Percentiles rank a stretch among this genome's conserved stretches.
These are phyloP conservation scores for Biancaea sappan DNA, from an alignment of 306 rosid species.

Conservation along the genomic window DNA sequence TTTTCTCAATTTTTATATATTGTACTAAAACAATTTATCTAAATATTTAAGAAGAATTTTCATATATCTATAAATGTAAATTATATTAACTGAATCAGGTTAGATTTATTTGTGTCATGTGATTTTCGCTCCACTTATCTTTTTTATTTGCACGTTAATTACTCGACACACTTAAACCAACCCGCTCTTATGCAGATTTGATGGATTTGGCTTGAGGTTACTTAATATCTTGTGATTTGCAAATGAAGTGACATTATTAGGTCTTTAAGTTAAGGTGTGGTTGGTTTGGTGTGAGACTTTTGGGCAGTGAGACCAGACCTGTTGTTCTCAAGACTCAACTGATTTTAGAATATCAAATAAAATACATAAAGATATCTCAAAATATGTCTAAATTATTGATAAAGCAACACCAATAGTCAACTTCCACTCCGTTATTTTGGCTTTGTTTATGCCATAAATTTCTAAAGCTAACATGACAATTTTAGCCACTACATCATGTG, in stretches of 20 bases:
- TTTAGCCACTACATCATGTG: slow-evolving; percentile 8
- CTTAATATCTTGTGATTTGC: too few species aligned
- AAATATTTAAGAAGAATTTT: too few species aligned
- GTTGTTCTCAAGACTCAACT: slow-evolving; percentile 21
- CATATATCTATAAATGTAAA: too few species aligned
- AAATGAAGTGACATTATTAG: background rate
- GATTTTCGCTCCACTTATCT: too few species aligned
- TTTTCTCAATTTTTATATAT: too few species aligned
- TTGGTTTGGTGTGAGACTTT: background rate
- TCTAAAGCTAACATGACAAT: slow-evolving; percentile 35
- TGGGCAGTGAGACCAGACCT: background rate
- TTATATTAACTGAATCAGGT: too few species aligned
- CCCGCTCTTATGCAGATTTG: too few species aligned
- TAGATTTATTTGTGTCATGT: too few species aligned
- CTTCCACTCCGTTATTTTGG: slow-evolving; percentile 34
- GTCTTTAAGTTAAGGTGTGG: background rate
- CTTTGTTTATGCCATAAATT: slow-evolving; percentile 24
- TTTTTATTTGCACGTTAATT: too few species aligned
- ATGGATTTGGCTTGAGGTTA: background rate
- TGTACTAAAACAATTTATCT: too few species aligned
- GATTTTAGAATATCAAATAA: slow-evolving; percentile 16
- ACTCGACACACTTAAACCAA: too few species aligned
- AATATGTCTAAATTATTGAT: slow-evolving; percentile 4
- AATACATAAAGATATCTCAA: background rate
- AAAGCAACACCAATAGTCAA: slow-evolving; percentile 38